phyloP scores from a whole-genome alignment of 345 rosid genomes.

The Camelina neglecta region DNA sequence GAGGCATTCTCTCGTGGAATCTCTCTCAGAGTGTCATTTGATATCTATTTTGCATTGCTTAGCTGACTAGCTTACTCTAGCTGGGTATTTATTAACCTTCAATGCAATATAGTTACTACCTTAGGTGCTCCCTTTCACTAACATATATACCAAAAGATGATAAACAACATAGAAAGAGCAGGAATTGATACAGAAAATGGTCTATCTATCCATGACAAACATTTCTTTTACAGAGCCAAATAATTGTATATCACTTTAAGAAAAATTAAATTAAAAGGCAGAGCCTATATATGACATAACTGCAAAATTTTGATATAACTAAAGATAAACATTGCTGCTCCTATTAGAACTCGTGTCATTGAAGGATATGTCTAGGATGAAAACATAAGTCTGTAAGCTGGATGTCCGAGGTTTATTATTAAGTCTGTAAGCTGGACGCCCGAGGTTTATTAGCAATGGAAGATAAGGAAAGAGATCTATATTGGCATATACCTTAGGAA shows the following conservation, averaged over 20 bases:
- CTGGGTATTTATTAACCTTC: constrained; percentile 1
- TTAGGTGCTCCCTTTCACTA: constrained; percentile 15
- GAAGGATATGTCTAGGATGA: neutral
- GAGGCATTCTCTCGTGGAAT: neutral
- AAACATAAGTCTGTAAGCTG: neutral
- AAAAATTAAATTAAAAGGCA: neutral
- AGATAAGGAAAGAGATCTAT: neutral
- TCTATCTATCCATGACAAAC: neutral
- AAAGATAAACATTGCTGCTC: neutral
- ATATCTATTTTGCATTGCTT: constrained; percentile 3
- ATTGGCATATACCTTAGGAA: constrained; percentile 57
- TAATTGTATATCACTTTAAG: neutral
- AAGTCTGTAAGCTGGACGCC: neutral
- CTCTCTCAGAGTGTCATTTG: neutral
- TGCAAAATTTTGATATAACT: neutral
- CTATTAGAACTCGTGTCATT: neutral
- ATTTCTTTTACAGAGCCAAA: neutral
- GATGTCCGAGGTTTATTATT: neutral
- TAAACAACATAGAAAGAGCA: neutral
- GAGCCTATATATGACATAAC: neutral
- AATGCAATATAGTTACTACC: neutral
- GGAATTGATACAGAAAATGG: neutral
- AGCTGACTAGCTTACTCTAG: constrained; percentile 6
- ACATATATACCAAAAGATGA: constrained; percentile 6
- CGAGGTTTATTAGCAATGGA: neutral